phyloP scores from a whole-genome alignment of 768 basidiomycete species.

The Kwoniella sp. region DNA sequence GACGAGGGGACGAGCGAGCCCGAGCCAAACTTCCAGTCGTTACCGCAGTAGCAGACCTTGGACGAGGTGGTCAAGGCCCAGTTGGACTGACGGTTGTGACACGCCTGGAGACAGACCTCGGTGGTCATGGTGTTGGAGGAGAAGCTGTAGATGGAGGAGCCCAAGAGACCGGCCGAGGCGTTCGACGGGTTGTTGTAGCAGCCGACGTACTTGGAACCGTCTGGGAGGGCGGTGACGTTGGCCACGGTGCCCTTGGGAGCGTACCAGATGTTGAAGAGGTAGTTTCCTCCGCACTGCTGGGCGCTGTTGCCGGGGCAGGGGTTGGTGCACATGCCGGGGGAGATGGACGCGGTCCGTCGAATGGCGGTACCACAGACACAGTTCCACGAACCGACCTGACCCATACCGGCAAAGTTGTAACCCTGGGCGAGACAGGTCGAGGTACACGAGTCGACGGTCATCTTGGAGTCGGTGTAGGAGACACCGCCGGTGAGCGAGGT shows the following conservation, averaged over 20 bases:
- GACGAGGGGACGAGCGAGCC: slow-evolving; percentile 24
- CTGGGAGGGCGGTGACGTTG: not conserved
- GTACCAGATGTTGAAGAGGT: slow-evolving; percentile 13
- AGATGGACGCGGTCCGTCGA: not conserved
- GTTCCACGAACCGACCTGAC: slow-evolving; percentile 13
- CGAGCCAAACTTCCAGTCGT: slow-evolving; percentile 16
- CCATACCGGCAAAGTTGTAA: slow-evolving; percentile 21
- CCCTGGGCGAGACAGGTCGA: slow-evolving; percentile 18
- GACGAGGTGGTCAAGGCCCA: slow-evolving; percentile 37
- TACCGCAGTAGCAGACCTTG: slow-evolving; percentile 39
- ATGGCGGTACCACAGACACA: slow-evolving; percentile 25
- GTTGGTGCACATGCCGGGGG: slow-evolving; percentile 12
- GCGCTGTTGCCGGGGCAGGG: slow-evolving; percentile 16
- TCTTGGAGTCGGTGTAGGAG: slow-evolving; percentile 18
- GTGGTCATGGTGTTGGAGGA: slow-evolving; percentile 32
- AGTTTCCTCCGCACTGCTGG: slow-evolving; percentile 21
- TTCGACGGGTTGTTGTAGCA: slow-evolving; percentile 29
- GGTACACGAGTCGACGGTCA: slow-evolving; percentile 24
- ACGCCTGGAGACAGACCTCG: slow-evolving; percentile 35
- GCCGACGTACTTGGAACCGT: slow-evolving; percentile 18
- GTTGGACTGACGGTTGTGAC: slow-evolving; percentile 25
- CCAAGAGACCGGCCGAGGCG: slow-evolving; percentile 18
- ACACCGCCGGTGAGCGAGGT: slow-evolving; percentile 15
- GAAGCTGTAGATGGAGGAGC: slow-evolving; percentile 27
- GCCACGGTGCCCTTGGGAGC: slow-evolving; percentile 12